Evolutionary conservation across 345 rosid species (phyloP).

Genomic region (Eucalyptus regnans): DNA sequence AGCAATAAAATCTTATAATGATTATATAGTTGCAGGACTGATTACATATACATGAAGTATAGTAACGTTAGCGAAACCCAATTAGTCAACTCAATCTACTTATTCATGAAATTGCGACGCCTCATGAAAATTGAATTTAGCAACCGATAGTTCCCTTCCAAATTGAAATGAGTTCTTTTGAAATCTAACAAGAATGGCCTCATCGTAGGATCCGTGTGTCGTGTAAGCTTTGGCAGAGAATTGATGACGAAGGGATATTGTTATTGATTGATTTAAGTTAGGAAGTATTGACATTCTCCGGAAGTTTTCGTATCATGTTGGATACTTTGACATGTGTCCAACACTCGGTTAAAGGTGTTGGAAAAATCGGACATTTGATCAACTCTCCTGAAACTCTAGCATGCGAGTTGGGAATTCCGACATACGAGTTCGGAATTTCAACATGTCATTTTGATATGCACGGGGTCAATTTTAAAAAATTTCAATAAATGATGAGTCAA

Average conservation of each 20-base stretch:
- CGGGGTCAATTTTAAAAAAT: rapidly evolving
- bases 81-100: background rate
- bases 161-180: background rate
- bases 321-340: too few relatives aligned
- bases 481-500: too few relatives aligned
- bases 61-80: background rate
- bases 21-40: background rate
- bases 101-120: background rate
- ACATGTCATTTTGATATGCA: rapidly evolving
- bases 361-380: too few relatives aligned
- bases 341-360: rapidly evolving
- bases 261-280: background rate
- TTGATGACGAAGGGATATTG: background rate
- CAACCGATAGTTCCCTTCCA: background rate
- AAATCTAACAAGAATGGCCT: background rate
- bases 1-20: background rate
- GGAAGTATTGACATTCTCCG: too few relatives aligned
- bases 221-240: background rate
- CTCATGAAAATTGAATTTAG: background rate
- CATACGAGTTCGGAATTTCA: too few relatives aligned
- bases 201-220: background rate
- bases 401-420: rapidly evolving
- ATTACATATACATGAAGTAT: background rate
- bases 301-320: too few relatives aligned
- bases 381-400: rapidly evolving